A percentile compares a stretch with the other conserved stretches of the same genome.
These are phyloP conservation scores for Penicillium soppii DNA, from an alignment of 495 filamentous ascomycete genomes.

Conservation along the genomic window DNA sequence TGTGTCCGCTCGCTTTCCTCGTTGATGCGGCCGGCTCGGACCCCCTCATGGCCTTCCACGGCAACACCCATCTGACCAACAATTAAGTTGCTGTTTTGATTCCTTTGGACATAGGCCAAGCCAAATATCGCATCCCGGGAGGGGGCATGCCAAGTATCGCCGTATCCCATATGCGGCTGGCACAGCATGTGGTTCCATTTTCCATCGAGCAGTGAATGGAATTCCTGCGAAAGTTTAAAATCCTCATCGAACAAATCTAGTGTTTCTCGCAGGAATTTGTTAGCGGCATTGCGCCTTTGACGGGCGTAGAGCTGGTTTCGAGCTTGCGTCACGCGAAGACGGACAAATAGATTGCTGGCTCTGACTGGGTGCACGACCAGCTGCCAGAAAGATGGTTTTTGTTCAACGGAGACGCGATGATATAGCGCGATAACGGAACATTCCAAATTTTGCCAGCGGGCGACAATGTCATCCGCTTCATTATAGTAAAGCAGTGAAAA, in stretches of 20 bases:
- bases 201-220: conserved; percentile 61
- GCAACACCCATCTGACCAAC: conserved; percentile 63
- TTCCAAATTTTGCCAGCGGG: conserved; percentile 61
- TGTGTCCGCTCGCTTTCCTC: conserved; percentile 61
- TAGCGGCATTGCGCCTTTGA: conserved; percentile 66
- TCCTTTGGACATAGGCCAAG: conserved; percentile 18
- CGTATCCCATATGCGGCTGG: conserved; percentile 53
- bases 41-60: conserved; percentile 51
- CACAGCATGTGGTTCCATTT: conserved; percentile 78
- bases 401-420: conserved; percentile 14
- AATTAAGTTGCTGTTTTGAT: conserved; percentile 27
- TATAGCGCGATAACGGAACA: conserved; percentile 56
- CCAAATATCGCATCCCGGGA: conserved; percentile 23
- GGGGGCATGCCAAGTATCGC: conserved; percentile 34
- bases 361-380: conserved; percentile 67
- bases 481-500: conserved; percentile 71
- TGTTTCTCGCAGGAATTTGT: conserved; percentile 57
- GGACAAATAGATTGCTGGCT: conserved; percentile 59
- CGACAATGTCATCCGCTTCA: conserved; percentile 63
- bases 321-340: conserved; percentile 60
- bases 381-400: conserved; percentile 60
- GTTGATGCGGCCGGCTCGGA: conserved; percentile 41
- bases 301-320: conserved; percentile 62
- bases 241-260: conserved; percentile 62
- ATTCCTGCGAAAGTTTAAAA: conserved; percentile 56